A percentile compares a stretch with the other conserved stretches of the same genome.
phyloP scores from a whole-genome alignment of 805 yeast genomes.

The Kuraishia hungarica region DNA sequence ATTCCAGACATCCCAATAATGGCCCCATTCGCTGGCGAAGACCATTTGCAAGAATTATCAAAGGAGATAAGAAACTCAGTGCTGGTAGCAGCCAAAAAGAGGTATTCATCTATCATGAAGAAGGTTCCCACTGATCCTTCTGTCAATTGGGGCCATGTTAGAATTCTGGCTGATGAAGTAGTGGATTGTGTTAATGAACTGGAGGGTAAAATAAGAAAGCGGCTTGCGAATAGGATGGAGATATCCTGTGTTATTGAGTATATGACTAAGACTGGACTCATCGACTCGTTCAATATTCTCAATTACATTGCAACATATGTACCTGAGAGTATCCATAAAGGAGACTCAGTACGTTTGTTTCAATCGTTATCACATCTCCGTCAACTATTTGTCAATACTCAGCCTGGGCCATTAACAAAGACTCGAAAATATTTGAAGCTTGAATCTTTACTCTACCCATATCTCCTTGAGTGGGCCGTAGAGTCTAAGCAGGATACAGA shows the following conservation, averaged over 20 bases:
- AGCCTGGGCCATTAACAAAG: background rate
- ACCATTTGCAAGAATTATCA: background rate
- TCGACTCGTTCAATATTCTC: background rate
- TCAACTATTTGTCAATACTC: background rate
- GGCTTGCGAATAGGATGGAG: background rate
- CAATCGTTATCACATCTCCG: background rate
- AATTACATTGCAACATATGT: background rate
- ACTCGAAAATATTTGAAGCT: background rate
- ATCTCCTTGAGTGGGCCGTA: background rate
- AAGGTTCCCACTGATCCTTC: slow-evolving; percentile 44
- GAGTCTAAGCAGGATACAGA: background rate
- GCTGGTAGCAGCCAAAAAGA: slow-evolving; percentile 25
- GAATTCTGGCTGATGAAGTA: background rate
- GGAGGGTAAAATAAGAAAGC: background rate
- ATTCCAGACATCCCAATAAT: background rate
- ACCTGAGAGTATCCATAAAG: background rate
- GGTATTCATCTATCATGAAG: slow-evolving; percentile 30
- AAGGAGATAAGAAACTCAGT: slow-evolving; percentile 16
- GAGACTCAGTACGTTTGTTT: background rate
- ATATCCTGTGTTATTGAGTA: background rate
- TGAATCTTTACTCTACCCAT: background rate
- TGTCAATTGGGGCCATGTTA: slow-evolving; percentile 3
- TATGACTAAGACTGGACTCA: background rate
- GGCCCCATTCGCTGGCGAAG: background rate
- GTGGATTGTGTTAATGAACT: background rate